phyloP scores from a whole-genome alignment of 495 filamentous ascomycete species.

The Neurospora sp. region DNA sequence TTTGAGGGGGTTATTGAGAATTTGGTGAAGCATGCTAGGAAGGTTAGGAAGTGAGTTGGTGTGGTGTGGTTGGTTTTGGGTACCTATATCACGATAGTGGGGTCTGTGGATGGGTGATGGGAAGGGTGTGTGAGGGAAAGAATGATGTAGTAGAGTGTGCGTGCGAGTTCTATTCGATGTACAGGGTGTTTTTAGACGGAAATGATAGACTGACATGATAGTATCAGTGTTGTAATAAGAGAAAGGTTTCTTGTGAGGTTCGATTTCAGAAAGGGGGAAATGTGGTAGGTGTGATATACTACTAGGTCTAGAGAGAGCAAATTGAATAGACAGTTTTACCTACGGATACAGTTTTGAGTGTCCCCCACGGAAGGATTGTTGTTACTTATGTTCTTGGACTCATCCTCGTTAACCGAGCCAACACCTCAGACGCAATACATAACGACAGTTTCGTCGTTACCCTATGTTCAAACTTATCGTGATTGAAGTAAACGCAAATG shows the following conservation, averaged over 20 bases:
- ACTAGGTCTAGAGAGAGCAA: too few relatives aligned
- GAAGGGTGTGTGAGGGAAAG: not conserved
- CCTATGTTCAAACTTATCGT: not conserved
- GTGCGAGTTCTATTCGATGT: not conserved
- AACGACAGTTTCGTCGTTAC: too few relatives aligned
- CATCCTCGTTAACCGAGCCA: too few relatives aligned
- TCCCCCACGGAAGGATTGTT: too few relatives aligned
- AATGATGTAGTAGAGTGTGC: not conserved
- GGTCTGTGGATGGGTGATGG: not conserved
- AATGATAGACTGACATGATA: not conserved
- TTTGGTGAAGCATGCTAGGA: conserved; percentile 86
- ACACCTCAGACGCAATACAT: too few relatives aligned
- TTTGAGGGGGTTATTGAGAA: conserved; percentile 99
- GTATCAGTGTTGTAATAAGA: not conserved
- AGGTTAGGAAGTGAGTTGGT: conserved; percentile 55
- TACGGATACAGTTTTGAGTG: too few relatives aligned
- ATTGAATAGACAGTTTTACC: too few relatives aligned
- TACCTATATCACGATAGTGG: not conserved
- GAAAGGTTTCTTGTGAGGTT: not conserved
- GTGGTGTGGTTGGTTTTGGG: not conserved
- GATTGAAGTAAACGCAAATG: too few relatives aligned
- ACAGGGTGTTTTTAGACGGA: not conserved
- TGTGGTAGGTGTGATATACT: not conserved
- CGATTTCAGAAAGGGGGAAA: too few relatives aligned
- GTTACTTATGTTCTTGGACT: too few relatives aligned